Percentiles rank a stretch among this genome's conserved stretches.
Evolutionary conservation across 345 rosid species (phyloP).

Genomic region (Turnera subulata): DNA sequence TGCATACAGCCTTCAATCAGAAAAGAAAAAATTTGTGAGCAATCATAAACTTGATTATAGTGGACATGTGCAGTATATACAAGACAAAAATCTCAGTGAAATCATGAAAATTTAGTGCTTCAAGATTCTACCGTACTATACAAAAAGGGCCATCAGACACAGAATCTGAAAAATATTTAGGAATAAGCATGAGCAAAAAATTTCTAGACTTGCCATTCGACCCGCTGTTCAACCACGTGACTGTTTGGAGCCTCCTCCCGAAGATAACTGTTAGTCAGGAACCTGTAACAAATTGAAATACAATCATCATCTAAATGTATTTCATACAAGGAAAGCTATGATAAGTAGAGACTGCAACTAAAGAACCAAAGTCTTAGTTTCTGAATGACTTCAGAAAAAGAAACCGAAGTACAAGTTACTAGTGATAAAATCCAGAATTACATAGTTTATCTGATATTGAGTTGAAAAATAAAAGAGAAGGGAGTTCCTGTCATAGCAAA

Average conservation of each 20-base stretch:
- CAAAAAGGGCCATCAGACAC: not conserved
- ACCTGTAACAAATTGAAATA: slow-evolving; percentile 45
- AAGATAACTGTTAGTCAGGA: slow-evolving; percentile 86
- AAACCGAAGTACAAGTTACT: not conserved
- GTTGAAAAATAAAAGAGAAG: no score
- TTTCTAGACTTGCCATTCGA: slow-evolving; percentile 78
- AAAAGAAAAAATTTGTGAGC: slow-evolving; percentile 15
- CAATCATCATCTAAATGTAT: slow-evolving; percentile 1
- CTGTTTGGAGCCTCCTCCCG: slow-evolving; percentile 96
- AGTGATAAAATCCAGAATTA: not conserved
- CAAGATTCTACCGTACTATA: slow-evolving; percentile 9
- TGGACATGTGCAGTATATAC: not conserved
- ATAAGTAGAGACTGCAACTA: not conserved
- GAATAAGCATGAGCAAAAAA: slow-evolving; percentile 11
- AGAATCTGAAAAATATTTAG: not conserved
- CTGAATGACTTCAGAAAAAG: not conserved
- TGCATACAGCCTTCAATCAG: slow-evolving; percentile 75
- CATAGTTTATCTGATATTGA: no score
- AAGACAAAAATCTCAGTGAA: not conserved
- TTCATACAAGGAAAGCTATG: no score
- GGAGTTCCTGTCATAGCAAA: no score
- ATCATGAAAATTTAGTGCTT: not conserved
- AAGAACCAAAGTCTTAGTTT: not conserved
- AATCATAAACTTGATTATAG: not conserved
- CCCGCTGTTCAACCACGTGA: slow-evolving; percentile 98